phyloP scores from a whole-genome alignment of 108 stramenopile species.

The Mediolabrus comicus region DNA sequence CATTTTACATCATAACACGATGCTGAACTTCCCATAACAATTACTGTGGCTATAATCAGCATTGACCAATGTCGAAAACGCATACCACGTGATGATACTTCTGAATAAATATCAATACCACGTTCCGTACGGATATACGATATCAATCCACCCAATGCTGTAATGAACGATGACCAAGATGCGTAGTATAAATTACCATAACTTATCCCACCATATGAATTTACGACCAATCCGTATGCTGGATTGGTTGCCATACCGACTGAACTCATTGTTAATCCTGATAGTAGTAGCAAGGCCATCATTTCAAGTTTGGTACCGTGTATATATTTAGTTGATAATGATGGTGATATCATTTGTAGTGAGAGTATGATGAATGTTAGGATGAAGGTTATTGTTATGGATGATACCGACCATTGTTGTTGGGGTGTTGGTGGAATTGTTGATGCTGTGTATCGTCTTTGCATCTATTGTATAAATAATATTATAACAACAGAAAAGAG shows the following conservation, averaged over 20 bases:
- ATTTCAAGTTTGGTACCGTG: slow-evolving; percentile 29
- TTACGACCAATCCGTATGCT: slow-evolving; percentile 56
- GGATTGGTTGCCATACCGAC: slow-evolving; percentile 35
- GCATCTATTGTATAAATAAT: neutral
- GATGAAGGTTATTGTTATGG: slow-evolving; percentile 29
- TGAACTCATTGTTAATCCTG: slow-evolving; percentile 11
- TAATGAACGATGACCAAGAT: slow-evolving; percentile 26
- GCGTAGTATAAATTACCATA: slow-evolving; percentile 88
- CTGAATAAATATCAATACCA: slow-evolving; percentile 68
- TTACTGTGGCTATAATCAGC: slow-evolving; percentile 57
- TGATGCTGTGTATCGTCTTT: slow-evolving; percentile 13
- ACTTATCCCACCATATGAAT: slow-evolving; percentile 43
- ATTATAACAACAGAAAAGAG: neutral
- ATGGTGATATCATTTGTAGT: neutral
- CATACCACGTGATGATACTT: slow-evolving; percentile 58
- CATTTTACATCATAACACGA: slow-evolving; percentile 68
- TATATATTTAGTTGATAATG: slow-evolving; percentile 2
- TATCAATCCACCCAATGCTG: slow-evolving; percentile 45
- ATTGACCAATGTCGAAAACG: slow-evolving; percentile 69
- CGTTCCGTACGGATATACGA: slow-evolving; percentile 64
- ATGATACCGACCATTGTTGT: slow-evolving; percentile 26
- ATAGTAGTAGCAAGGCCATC: slow-evolving; percentile 1
- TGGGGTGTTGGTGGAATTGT: slow-evolving; percentile 4
- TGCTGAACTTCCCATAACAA: slow-evolving; percentile 79
- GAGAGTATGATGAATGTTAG: slow-evolving; percentile 23